phyloP scores from a whole-genome alignment of 1,139 yeast genomes.

The Yamadazyma sp. region DNA sequence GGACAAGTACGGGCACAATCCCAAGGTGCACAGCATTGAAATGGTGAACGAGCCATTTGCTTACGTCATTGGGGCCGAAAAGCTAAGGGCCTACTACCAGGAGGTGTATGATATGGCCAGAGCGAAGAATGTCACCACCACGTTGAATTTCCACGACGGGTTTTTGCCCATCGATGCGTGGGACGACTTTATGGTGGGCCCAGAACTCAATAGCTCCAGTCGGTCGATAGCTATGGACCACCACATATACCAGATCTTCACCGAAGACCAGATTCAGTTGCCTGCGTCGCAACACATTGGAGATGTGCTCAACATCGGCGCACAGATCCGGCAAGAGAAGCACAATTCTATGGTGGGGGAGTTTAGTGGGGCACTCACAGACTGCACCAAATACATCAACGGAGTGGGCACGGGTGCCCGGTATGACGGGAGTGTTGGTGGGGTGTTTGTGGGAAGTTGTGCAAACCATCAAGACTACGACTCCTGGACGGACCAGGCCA shows the following conservation, averaged over 20 bases:
- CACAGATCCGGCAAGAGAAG: conserved; percentile 15
- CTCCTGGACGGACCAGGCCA: conserved; percentile 17
- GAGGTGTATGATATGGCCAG: conserved; percentile 14
- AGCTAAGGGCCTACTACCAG: conserved; percentile 17
- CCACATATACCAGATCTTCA: conserved; percentile 26
- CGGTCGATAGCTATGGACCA: conserved; percentile 21
- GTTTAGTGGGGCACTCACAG: conserved; percentile 28
- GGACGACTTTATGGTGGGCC: conserved; percentile 18
- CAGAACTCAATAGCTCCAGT: background rate
- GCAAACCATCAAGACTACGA: conserved; percentile 17
- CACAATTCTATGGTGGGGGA: conserved; percentile 26
- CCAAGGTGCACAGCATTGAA: conserved; percentile 20
- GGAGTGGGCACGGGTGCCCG: conserved; percentile 27
- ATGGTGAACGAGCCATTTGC: conserved; percentile 27
- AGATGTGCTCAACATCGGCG: conserved; percentile 18
- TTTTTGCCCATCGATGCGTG: conserved; percentile 22
- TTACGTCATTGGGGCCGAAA: conserved; percentile 15
- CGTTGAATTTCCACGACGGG: conserved; percentile 24
- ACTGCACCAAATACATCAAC: conserved; percentile 27
- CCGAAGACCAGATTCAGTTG: conserved; percentile 18
- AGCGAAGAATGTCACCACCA: conserved; percentile 11
- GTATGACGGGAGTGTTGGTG: conserved; percentile 21
- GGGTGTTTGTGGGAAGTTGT: conserved; percentile 20
- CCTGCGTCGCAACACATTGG: conserved; percentile 21
- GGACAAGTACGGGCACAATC: conserved; percentile 20